Percentiles rank a stretch among this genome's conserved stretches.
Conservation (phyloP, 495 filamentous ascomycete genomes). For the Xylaria palmicola region DNA sequence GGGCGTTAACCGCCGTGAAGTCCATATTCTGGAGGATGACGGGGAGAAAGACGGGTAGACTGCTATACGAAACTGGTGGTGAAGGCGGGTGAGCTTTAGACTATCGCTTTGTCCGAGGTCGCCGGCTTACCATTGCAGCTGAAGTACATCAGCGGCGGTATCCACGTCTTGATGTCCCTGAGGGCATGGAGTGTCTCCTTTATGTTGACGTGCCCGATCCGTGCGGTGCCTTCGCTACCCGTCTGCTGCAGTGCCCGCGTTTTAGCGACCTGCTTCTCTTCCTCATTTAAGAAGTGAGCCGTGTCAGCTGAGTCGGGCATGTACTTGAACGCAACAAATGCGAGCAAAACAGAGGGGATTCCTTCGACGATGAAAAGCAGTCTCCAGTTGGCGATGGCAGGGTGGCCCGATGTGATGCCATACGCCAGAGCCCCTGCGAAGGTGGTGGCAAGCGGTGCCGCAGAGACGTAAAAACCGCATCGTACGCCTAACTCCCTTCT, state of each 20-base stretch:
- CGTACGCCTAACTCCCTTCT: conserved; percentile 75
- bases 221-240: conserved; percentile 47
- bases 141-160: conserved; percentile 50
- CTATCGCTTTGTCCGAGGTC: neutral
- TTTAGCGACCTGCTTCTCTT: conserved; percentile 69
- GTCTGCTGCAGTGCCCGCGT: conserved; percentile 62
- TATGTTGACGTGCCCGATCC: conserved; percentile 53
- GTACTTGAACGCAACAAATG: conserved; percentile 62
- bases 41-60: conserved; percentile 81
- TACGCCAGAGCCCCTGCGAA: conserved; percentile 84
- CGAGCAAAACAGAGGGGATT: conserved; percentile 66
- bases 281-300: conserved; percentile 66
- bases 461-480: conserved; percentile 72
- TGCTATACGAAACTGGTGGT: conserved; percentile 63
- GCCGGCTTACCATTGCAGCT: conserved; percentile 48
- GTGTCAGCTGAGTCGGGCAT: conserved; percentile 71
- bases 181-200: conserved; percentile 60
- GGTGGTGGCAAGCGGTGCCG: conserved; percentile 76
- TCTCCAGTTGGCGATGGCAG: conserved; percentile 70
- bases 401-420: conserved; percentile 71
- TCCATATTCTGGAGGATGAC: conserved; percentile 79
- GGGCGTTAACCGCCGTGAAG: conserved; percentile 67
- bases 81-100: neutral
- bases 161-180: conserved; percentile 58
- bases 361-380: conserved; percentile 84